Evolutionary conservation across 1,284 basidiomycete species (phyloP).

Genomic region (Ganoderma sinense): DNA sequence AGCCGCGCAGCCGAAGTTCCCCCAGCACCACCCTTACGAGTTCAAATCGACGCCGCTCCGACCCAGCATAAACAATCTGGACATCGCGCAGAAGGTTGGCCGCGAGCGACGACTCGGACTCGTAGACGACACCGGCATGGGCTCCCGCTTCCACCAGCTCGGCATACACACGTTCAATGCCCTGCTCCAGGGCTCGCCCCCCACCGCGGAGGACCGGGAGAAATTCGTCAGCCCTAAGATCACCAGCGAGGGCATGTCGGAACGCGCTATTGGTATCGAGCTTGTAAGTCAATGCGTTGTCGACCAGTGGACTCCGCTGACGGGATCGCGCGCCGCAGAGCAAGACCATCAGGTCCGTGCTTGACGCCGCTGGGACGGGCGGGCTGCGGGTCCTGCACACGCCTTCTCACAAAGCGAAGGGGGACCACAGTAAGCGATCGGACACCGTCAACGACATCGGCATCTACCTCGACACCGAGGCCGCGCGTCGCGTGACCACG

Average conservation of each 20-base stretch:
- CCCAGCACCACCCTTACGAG: no score
- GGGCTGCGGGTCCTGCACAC: no score
- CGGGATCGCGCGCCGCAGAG: background rate
- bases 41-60: background rate
- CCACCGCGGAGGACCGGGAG: background rate
- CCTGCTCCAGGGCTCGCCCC: background rate
- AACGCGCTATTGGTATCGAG: background rate
- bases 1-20: background rate
- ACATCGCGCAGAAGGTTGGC: background rate
- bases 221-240: background rate
- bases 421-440: background rate
- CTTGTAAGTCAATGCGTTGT: background rate
- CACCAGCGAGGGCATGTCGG: background rate
- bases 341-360: no score
- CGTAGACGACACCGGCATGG: constrained; percentile 1
- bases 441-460: constrained; percentile 2
- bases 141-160: background rate
- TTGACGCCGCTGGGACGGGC: no score
- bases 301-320: background rate
- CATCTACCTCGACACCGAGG: background rate
- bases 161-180: background rate
- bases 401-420: background rate
- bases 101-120: background rate
- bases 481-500: background rate
- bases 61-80: background rate